Evolutionary conservation across 176 grass and related monocot species (phyloP), one percentile per base, ranked within the genome.

Genomic region (Avena eriantha): DNA sequence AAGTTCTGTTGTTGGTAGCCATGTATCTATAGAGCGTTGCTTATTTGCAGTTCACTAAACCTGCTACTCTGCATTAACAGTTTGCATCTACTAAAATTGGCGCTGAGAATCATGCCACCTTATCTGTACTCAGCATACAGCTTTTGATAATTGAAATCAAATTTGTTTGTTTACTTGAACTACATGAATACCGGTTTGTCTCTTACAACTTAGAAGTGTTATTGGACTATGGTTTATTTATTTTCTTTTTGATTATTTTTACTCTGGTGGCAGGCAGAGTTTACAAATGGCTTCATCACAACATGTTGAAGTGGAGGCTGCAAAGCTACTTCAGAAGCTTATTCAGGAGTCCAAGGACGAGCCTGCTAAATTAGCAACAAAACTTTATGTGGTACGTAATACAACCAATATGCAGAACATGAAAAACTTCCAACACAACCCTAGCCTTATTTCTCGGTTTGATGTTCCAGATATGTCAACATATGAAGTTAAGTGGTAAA

Each of bases 401-500:
- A 68, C 53, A 83, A 71, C 10, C 7, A 49, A 46, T 78, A 31
- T 73, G 17, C 8, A 71, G 63, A n/a, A 12, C 43, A 54, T 80
- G 49, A 34, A 89, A 73, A 21, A 16, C 50, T 36, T 65, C 66
- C 64, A 76, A 45, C 77, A 31, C 31, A 67, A 67, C 26, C 69
- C 58, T 70, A 75, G 71, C 48, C 24, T 90, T 92, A 2, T n/a
- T 86, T 75, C 47, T 58, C 74, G 64, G 19, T 64, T 70, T 78
- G 46, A 77, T 49, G 46, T 51, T 83, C 35, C 76, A 99, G 97
- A 99, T 99, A 93, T 99, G 97, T 53, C 97, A 91, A 69, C 97
- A 99, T 90, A 99, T 99, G 97, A 99, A 96, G 86, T 57, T 92
- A 80, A 99, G 94, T 83, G 97, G 97, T 77, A 99, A 96, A 84